These are phyloP conservation scores for Lolium rigidum DNA, from an alignment of 176 grass and related monocot genomes.

Conservation along the genomic window DNA sequence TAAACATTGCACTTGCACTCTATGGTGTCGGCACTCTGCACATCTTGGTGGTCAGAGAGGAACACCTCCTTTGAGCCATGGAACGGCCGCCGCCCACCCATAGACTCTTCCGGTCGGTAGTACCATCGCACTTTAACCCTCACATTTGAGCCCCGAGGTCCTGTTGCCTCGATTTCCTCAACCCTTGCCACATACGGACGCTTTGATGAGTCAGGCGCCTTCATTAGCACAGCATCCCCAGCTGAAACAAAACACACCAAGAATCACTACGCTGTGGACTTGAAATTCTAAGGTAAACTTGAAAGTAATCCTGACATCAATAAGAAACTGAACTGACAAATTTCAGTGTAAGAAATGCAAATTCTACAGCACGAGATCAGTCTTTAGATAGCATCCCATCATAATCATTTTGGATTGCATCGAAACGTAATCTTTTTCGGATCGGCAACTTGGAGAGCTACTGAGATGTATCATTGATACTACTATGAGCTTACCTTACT, in stretches of 20 bases:
- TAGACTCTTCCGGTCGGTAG: constrained; percentile 91
- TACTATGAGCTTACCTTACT: not conserved
- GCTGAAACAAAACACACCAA: constrained; percentile 52
- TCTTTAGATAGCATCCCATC: not conserved
- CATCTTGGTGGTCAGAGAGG: constrained; percentile 90
- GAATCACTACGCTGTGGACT: constrained; percentile 13
- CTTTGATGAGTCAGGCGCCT: constrained; percentile 57
- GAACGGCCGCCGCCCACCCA: constrained; percentile 69
- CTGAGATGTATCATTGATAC: not conserved
- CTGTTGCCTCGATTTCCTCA: constrained; percentile 73
- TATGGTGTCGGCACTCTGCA: constrained; percentile 91
- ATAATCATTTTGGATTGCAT: constrained; percentile 1
- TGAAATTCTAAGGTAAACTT: constrained; percentile 19
- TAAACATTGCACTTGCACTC: constrained; percentile 88
- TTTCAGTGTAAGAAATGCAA: not conserved
- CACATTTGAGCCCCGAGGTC: constrained; percentile 61
- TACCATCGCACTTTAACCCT: constrained; percentile 83
- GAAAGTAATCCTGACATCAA: not conserved
- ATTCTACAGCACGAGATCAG: not conserved
- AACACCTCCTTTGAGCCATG: constrained; percentile 87
- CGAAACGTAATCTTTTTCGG: not conserved
- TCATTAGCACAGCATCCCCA: constrained; percentile 78
- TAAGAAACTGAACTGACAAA: not conserved
- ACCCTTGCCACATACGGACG: constrained; percentile 77
- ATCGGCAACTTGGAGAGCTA: not conserved